Percentiles rank a stretch among this genome's conserved stretches.
These are phyloP conservation scores for Ophiocordyceps camponoti-rufipedis DNA, from an alignment of 2,329 filamentous ascomycete genomes.

Conservation along the genomic window DNA sequence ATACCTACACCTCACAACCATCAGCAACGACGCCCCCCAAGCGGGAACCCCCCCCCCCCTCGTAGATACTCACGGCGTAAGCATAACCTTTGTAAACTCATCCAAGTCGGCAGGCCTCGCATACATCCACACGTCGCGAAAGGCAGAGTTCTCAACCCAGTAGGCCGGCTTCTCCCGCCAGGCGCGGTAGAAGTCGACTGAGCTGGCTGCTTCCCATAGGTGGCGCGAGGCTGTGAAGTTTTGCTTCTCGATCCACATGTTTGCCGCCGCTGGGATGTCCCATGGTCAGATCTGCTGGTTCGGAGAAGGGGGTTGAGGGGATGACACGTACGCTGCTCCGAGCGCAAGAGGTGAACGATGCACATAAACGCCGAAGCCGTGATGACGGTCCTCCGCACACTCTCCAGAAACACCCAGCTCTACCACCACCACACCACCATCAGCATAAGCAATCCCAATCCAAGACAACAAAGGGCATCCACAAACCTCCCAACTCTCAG, in stretches of 20 bases:
- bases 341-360: conserved; percentile 16
- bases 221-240: conserved; percentile 20
- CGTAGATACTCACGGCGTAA: conserved; percentile 20
- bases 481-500: conserved; percentile 23
- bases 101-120: conserved; percentile 18
- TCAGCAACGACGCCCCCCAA: too few species aligned
- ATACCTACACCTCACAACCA: conserved; percentile 8
- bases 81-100: conserved; percentile 19
- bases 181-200: conserved; percentile 21
- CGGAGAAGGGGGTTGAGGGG: too few species aligned
- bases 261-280: conserved; percentile 1
- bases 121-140: conserved; percentile 18
- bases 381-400: conserved; percentile 19
- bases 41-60: too few species aligned
- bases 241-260: conserved; percentile 3
- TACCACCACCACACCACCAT: conserved; percentile 1
- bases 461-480: neutral
- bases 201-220: conserved; percentile 23
- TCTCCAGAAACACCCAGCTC: conserved; percentile 24
- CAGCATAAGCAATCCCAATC: too few species aligned
- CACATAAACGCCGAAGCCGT: conserved; percentile 14
- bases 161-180: conserved; percentile 25
- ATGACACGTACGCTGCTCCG: conserved; percentile 13
- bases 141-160: conserved; percentile 14
- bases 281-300: neutral